A percentile compares a stretch with the other conserved stretches of the same genome.
Evolutionary conservation across 2,329 filamentous ascomycete species (phyloP).

Genomic region (Spiromastix sp.): DNA sequence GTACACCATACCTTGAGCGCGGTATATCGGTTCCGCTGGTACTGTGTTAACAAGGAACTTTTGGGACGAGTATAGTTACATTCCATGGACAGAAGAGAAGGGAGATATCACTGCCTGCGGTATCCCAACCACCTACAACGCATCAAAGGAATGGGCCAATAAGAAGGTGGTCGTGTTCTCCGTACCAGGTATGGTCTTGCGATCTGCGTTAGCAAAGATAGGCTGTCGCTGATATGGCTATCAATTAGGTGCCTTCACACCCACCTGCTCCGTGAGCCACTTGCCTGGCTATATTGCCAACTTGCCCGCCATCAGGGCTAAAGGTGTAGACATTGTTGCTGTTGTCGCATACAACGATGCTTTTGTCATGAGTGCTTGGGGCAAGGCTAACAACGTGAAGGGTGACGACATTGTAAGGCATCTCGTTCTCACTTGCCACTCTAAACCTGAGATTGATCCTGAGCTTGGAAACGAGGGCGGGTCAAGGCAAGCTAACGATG

Average conservation of each 20-base stretch:
- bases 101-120: constrained; percentile 65
- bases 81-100: constrained; percentile 62
- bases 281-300: constrained; percentile 71
- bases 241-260: constrained; percentile 63
- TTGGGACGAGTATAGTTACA: constrained; percentile 51
- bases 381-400: constrained; percentile 73
- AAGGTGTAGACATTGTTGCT: constrained; percentile 73
- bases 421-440: neutral
- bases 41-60: neutral
- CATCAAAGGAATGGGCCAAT: constrained; percentile 62
- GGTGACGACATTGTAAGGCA: constrained; percentile 55
- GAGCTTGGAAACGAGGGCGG: neutral
- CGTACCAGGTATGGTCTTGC: constrained; percentile 44
- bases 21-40: neutral
- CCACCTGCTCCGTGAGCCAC: constrained; percentile 73
- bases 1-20: constrained; percentile 20
- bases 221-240: no score
- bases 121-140: constrained; percentile 65
- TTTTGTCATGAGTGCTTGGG: constrained; percentile 82
- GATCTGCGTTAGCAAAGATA: no score
- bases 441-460: neutral
- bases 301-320: constrained; percentile 58
- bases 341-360: constrained; percentile 78
- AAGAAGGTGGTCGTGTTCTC: constrained; percentile 64
- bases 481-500: constrained; percentile 7